Base-by-base conservation (phyloP, 2,329 filamentous ascomycete genomes). In the Aspergillus fumigatus region DNA sequence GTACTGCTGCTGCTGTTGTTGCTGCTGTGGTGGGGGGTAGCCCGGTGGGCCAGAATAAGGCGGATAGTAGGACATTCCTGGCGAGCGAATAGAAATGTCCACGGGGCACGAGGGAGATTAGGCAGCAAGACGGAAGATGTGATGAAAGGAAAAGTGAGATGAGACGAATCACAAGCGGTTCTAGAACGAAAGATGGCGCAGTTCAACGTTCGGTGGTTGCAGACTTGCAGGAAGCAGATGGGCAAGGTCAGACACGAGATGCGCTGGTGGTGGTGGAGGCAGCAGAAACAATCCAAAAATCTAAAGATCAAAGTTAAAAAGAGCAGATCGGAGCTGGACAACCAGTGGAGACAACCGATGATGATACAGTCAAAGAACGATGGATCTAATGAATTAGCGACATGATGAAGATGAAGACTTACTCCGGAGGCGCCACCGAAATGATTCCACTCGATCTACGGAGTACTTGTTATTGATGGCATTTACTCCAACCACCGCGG, bases 41-140 rank as follows among this genome's bases (percentile, higher is more conserved):
- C 80, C 80, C 67, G 79, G 77, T 62, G 81, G 78, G 54, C 80
- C 80, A 69, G 79, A 75, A 67, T 86, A 85, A 50, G 80, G 80
- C 62, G 83, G 83, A 70, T 86, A 88, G 67, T 83, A 84, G 63
- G 85, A 86, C 85, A 88, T 88, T 55, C 63, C 65, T 57, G 50
- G 51, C 43, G 17, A 23, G 21, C 43, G 21, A 47, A 26, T 26
- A 26, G 14, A 38, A 47, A 10, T 14, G 23, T 47, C 11, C 43
- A 47, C 43, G 14, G 43, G 21, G 21, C 43, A 47, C 54, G 57
- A 51, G 51, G 55, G 58, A 43, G 52, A 47, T 35, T 29, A 59
- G 29, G 40, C 50, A 52, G 53, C 40, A 56, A 45, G 35, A 32
- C 26, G 23, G 50, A 35, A 29, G 48, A 41, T 3, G 47, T 29